Evolutionary conservation across 257 asterid species (phyloP), one percentile per base, ranked within the genome.

Genomic region (Primulina huaijiensis): DNA sequence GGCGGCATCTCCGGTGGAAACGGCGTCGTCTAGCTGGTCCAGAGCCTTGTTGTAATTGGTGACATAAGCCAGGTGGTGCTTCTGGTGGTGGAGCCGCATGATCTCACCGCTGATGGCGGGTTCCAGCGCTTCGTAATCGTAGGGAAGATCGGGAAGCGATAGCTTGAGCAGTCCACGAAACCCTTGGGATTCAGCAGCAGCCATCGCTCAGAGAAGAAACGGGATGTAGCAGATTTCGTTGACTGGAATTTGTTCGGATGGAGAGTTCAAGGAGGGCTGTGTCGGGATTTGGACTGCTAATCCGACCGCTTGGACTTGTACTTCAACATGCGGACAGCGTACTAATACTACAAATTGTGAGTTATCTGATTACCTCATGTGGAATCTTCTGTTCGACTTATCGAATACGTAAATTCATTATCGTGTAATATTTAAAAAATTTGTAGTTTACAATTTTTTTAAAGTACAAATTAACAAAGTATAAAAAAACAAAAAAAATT

Each of bases 31-130:
- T 50, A 92, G 96, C 82, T 88, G 97, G 75, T 92, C 96, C 11
- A 92, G 82, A 35, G 97, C 93, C 62, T 90, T 90, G 62, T 92
- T 92, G 87, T 80, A 92, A 78, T 92, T 92, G 52, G 95, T 90
- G 79, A 92, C 71, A 84, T 92, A 92, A 68, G 98, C 70, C 82
- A 87, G 95, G 72, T 92, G 98, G 67, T 92, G 98, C 85, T 90
- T 92, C 86, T 92, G 93, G 86, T 92, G 97, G 85, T 90, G 98
- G 65, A 92, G 82, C 78, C 89, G 86, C 98, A 92, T 92, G 75
- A 92, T 92, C 14, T 92, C 98, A 65, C 84, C 93, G 84, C 90
- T 88, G 34, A 92, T 90, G 27, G 91, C 90, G 43, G 97, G 97
- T 75, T 88, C 96, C 12, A 92, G 88, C 1, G 89, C 97, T 60